A percentile compares a stretch with the other conserved stretches of the same genome.
These are phyloP conservation scores for Kodamaea fukazawae DNA, from an alignment of 805 yeast species.

Conservation along the genomic window DNA sequence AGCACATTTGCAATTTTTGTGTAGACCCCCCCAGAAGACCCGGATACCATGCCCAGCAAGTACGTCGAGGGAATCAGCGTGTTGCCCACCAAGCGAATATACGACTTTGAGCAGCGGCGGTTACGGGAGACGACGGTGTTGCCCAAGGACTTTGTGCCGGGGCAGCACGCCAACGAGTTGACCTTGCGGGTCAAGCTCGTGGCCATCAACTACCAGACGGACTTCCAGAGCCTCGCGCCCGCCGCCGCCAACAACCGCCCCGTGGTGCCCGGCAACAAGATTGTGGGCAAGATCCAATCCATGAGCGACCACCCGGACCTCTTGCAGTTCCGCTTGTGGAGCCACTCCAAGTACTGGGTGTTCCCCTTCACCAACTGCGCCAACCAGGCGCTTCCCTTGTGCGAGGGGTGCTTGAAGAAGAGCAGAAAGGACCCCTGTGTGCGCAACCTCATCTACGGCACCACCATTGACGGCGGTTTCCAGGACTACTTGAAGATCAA, in stretches of 20 bases:
- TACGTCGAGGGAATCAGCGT: conserved; percentile 1
- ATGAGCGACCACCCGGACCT: conserved; percentile 6
- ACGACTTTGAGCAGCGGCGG: conserved; percentile 16
- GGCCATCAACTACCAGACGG: conserved; percentile 26
- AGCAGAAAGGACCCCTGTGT: conserved; percentile 17
- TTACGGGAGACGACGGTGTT: conserved; percentile 26
- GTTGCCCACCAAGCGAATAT: conserved; percentile 21
- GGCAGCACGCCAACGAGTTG: conserved; percentile 16
- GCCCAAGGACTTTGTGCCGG: conserved; percentile 22
- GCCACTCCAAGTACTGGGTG: conserved; percentile 23
- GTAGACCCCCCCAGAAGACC: too few species aligned
- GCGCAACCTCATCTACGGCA: conserved; percentile 27
- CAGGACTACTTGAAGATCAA: conserved; percentile 34
- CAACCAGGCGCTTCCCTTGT: conserved; percentile 18
- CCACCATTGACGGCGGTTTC: conserved; percentile 38
- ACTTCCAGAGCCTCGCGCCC: conserved; percentile 20
- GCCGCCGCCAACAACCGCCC: conserved; percentile 2
- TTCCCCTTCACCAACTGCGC: conserved; percentile 36
- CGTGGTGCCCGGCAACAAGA: conserved; percentile 34
- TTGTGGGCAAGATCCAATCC: conserved; percentile 25
- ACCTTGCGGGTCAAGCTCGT: conserved; percentile 27
- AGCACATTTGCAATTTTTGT: too few species aligned
- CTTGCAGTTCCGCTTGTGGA: conserved; percentile 1
- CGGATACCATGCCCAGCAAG: background rate
- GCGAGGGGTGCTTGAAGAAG: conserved; percentile 20